A percentile compares a stretch with the other conserved stretches of the same genome.
phyloP scores from a whole-genome alignment of 257 asterid species.

The Eucommia ulmoides region DNA sequence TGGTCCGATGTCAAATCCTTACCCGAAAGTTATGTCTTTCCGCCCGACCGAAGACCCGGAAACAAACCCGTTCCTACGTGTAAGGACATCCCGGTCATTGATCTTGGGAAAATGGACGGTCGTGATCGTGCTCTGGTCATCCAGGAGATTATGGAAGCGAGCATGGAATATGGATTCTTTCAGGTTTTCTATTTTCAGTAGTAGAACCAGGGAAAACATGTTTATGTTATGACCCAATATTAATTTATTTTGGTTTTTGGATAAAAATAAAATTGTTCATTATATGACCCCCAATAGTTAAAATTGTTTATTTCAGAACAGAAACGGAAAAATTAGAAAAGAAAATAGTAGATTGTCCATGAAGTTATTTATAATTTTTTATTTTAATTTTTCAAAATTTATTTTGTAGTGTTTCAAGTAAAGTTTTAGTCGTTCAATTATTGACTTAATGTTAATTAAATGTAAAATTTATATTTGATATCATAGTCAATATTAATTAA shows the following conservation, averaged over 20 bases:
- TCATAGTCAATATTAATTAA: no score
- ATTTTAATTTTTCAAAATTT: no score
- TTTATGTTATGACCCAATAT: neutral
- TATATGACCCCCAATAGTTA: no score
- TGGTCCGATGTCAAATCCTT: conserved; percentile 25
- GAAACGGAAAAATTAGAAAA: neutral
- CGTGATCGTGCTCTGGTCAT: conserved; percentile 10
- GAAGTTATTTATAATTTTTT: no score
- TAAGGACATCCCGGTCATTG: conserved; percentile 25
- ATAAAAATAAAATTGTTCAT: no score
- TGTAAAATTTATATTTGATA: no score
- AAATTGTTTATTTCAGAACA: neutral
- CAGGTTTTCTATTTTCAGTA: conserved; percentile 21
- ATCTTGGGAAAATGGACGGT: conserved; percentile 18
- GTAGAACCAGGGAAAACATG: neutral
- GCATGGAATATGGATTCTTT: conserved; percentile 46
- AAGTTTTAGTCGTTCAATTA: no score
- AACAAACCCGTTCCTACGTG: conserved; percentile 18
- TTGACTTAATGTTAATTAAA: no score
- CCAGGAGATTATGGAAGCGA: conserved; percentile 29
- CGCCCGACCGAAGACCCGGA: conserved; percentile 42
- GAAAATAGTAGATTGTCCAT: no score
- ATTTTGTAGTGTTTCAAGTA: no score
- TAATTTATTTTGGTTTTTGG: neutral
- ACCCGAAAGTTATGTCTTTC: conserved; percentile 43